These are phyloP conservation scores for Solanum verrucosum DNA, from an alignment of 257 asterid species.

Conservation along the genomic window DNA sequence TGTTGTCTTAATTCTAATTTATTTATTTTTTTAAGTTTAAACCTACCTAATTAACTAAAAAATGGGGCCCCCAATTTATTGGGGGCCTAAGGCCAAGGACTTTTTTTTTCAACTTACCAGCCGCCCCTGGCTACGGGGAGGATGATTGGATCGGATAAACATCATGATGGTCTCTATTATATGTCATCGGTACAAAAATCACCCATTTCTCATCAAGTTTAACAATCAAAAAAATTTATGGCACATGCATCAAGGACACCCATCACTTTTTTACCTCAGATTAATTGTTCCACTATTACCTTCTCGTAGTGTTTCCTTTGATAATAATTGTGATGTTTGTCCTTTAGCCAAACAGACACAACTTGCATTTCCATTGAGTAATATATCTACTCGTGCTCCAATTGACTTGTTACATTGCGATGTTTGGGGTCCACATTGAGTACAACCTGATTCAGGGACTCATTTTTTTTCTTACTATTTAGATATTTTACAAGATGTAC, in stretches of 20 bases:
- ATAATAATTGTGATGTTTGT: no score
- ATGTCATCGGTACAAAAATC: neutral
- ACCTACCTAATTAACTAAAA: no score
- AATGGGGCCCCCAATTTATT: no score
- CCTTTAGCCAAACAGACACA: no score
- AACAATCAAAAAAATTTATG: neutral
- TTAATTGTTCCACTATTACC: neutral
- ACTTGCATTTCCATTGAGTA: no score
- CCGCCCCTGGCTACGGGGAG: neutral
- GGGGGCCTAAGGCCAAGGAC: no score
- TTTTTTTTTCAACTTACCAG: no score
- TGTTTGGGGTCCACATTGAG: no score
- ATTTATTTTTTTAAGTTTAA: no score
- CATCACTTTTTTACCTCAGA: neutral
- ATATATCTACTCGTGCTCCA: no score
- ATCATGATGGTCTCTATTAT: neutral
- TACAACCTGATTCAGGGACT: neutral
- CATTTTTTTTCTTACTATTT: neutral
- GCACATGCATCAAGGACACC: neutral
- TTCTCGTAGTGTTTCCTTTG: neutral
- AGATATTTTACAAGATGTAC: neutral
- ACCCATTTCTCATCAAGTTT: neutral
- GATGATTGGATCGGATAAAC: slow-evolving; percentile 6
- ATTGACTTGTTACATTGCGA: no score
- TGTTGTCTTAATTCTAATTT: no score